A percentile compares a stretch with the other conserved stretches of the same genome.
phyloP scores from a whole-genome alignment of 805 yeast species.

The Candida maesae region DNA sequence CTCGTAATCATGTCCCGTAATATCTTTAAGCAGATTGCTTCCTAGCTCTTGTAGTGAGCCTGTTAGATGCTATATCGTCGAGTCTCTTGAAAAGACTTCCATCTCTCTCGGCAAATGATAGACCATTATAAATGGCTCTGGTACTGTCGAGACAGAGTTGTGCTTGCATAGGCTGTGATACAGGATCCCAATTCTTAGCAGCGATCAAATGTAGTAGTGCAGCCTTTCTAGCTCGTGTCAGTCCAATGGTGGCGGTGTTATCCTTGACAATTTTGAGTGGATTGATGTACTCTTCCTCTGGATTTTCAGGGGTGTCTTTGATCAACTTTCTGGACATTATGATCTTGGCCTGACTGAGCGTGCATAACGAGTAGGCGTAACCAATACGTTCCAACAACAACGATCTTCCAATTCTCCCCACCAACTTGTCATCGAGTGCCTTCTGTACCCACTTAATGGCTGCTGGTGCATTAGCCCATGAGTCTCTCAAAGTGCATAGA shows the following conservation, averaged over 20 bases:
- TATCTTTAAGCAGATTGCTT: neutral
- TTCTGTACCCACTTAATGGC: slow-evolving; percentile 42
- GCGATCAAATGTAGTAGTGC: slow-evolving; percentile 75
- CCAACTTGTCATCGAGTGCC: slow-evolving; percentile 43
- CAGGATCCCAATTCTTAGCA: slow-evolving; percentile 61
- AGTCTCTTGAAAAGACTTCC: slow-evolving; percentile 18
- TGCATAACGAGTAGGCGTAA: slow-evolving; percentile 45
- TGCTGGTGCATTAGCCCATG: slow-evolving; percentile 39
- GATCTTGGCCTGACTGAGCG: slow-evolving; percentile 35
- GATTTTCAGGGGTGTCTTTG: slow-evolving; percentile 10
- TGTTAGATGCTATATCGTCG: neutral
- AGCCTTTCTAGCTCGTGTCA: slow-evolving; percentile 66
- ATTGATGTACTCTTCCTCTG: slow-evolving; percentile 11
- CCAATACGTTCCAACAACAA: slow-evolving; percentile 51
- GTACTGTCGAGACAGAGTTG: slow-evolving; percentile 29
- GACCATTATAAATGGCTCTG: slow-evolving; percentile 27
- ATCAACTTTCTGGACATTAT: slow-evolving; percentile 26
- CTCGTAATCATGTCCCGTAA: neutral
- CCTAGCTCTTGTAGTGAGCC: neutral
- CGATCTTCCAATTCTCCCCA: slow-evolving; percentile 44
- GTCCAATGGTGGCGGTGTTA: slow-evolving; percentile 42
- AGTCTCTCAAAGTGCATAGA: slow-evolving; percentile 42
- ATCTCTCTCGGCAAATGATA: slow-evolving; percentile 22
- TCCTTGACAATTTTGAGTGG: slow-evolving; percentile 36
- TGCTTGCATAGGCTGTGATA: slow-evolving; percentile 27